Evolutionary conservation across 768 basidiomycete species (phyloP).

Genomic region (Rhodocollybia butyracea): DNA sequence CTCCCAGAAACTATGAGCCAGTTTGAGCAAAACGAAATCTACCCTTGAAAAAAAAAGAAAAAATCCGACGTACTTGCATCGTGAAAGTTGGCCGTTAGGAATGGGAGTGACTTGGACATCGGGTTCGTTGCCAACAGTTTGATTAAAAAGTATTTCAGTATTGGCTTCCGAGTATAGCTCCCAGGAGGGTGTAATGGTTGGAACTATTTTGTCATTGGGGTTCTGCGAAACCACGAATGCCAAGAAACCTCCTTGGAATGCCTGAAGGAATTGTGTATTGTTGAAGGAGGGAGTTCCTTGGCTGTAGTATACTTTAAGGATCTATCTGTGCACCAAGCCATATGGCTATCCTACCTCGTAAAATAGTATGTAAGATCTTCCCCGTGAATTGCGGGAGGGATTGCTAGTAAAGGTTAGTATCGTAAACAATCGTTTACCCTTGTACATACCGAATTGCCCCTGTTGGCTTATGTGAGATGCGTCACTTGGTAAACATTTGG

Average conservation of each 20-base stretch:
- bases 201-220: constrained; percentile 14
- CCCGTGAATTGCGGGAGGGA: constrained; percentile 20
- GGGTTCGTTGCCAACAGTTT: constrained; percentile 8
- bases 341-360: constrained; percentile 8
- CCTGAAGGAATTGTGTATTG: constrained; percentile 19
- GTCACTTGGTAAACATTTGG: constrained; percentile 16
- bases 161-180: background rate
- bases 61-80: constrained; percentile 18
- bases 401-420: background rate
- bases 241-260: constrained; percentile 20
- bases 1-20: constrained; percentile 9
- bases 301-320: too few relatives aligned
- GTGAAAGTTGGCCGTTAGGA: constrained; percentile 12
- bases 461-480: background rate
- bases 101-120: constrained; percentile 16
- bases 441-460: background rate
- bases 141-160: constrained; percentile 30
- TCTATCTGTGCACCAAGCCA: background rate
- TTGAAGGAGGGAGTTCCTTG: constrained; percentile 9
- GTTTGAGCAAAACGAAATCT: too few relatives aligned
- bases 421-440: background rate
- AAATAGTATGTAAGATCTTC: constrained; percentile 16
- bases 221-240: constrained; percentile 16
- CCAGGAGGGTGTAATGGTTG: constrained; percentile 19
- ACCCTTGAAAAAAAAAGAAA: too few relatives aligned